Percentiles rank a stretch among this genome's conserved stretches.
phyloP scores from a whole-genome alignment of 2,329 filamentous ascomycete species.

The Dothidotthia symphoricarpi region DNA sequence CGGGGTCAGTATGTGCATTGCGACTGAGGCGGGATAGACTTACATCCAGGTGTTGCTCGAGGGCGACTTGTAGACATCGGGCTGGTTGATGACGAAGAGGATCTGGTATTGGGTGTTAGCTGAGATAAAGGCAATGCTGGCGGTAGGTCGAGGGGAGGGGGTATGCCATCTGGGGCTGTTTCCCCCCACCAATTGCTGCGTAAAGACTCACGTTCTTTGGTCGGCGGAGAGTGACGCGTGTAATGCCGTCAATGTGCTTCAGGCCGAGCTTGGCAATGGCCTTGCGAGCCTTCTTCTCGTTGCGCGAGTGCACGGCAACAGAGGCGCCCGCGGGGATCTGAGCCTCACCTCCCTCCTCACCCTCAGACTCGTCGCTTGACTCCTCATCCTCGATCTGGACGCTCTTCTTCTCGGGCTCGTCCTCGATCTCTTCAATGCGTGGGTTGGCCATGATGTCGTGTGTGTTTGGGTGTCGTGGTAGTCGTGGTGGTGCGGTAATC shows the following conservation, averaged over 20 bases:
- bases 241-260: slow-evolving; percentile 95
- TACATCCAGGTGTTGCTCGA: slow-evolving; percentile 99
- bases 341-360: slow-evolving; percentile 66
- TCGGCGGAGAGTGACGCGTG: slow-evolving; percentile 92
- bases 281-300: slow-evolving; percentile 99
- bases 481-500: slow-evolving; percentile 14
- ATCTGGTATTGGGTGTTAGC: slow-evolving; percentile 59
- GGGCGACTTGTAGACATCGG: slow-evolving; percentile 98
- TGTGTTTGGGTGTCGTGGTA: slow-evolving; percentile 18
- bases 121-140: not conserved
- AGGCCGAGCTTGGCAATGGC: slow-evolving; percentile 97
- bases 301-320: slow-evolving; percentile 93
- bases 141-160: too few species aligned
- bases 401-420: slow-evolving; percentile 77
- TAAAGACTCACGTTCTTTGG: slow-evolving; percentile 89
- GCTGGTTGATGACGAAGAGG: slow-evolving; percentile 99
- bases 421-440: slow-evolving; percentile 94
- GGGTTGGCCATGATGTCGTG: slow-evolving; percentile 85
- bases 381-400: slow-evolving; percentile 71
- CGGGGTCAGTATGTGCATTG: slow-evolving; percentile 21
- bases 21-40: slow-evolving; percentile 45
- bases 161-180: too few species aligned
- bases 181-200: slow-evolving; percentile 16
- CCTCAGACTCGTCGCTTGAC: slow-evolving; percentile 72
- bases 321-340: slow-evolving; percentile 79